Conservation (phyloP, 306 rosid genomes). For the Castanea sativa region DNA sequence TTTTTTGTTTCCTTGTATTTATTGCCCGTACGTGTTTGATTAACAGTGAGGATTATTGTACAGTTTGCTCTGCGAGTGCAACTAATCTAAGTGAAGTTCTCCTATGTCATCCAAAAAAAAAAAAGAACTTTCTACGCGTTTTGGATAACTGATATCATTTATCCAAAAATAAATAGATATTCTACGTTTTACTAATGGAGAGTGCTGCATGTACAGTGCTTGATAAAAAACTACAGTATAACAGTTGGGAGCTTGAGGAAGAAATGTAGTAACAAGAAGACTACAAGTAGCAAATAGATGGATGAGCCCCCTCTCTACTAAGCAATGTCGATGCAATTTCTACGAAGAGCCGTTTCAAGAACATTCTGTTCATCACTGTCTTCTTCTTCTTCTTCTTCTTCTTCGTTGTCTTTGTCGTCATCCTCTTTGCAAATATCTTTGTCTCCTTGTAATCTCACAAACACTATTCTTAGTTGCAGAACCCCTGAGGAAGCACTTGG, state of each 20-base stretch:
- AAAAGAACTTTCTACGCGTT: too few relatives aligned
- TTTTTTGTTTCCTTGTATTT: too few relatives aligned
- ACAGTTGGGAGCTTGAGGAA: not conserved
- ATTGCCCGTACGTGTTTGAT: too few relatives aligned
- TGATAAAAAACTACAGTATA: too few relatives aligned
- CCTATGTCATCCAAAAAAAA: too few relatives aligned
- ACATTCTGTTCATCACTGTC: constrained; percentile 5
- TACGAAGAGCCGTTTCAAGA: constrained; percentile 12
- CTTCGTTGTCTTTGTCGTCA: not conserved
- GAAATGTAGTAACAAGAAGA: not conserved
- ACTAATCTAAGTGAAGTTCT: too few relatives aligned
- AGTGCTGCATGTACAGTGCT: too few relatives aligned
- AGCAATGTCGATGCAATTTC: constrained; percentile 33
- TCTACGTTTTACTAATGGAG: too few relatives aligned
- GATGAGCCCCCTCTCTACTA: not conserved
- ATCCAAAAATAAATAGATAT: too few relatives aligned
- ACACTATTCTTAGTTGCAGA: constrained; percentile 29
- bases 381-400: constrained; percentile 18
- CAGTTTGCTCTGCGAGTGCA: too few relatives aligned
- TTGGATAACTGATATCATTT: too few relatives aligned
- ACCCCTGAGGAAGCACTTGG: constrained; percentile 35
- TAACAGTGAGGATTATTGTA: too few relatives aligned
- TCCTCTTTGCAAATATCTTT: constrained; percentile 1
- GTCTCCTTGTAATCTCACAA: constrained; percentile 1
- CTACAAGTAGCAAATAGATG: not conserved